Percentiles rank a stretch among this genome's conserved stretches.
Evolutionary conservation across 495 filamentous ascomycete species (phyloP).

Genomic region (Podospora australis): DNA sequence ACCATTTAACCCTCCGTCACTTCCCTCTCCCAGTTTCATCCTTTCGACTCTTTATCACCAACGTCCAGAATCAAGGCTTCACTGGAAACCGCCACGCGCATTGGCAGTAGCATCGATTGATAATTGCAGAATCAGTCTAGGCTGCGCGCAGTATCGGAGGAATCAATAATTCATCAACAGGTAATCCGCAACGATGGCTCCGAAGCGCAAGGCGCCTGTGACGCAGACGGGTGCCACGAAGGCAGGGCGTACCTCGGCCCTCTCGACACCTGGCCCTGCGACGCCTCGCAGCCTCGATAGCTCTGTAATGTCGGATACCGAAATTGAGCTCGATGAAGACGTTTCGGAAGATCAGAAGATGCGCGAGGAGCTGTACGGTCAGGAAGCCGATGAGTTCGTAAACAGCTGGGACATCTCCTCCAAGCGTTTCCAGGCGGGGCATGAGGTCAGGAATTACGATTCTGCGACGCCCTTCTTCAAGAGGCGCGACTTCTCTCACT

Average conservation of each 20-base stretch:
- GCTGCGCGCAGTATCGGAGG: too few species aligned
- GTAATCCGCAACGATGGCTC: slow-evolving; percentile 48
- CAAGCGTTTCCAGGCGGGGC: slow-evolving; percentile 32
- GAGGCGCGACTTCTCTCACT: slow-evolving; percentile 66
- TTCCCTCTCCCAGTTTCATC: neutral
- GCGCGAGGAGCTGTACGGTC: slow-evolving; percentile 50
- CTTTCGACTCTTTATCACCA: neutral
- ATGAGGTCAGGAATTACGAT: slow-evolving; percentile 29
- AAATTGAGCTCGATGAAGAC: slow-evolving; percentile 63
- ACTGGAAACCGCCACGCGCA: too few species aligned
- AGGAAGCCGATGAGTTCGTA: slow-evolving; percentile 58
- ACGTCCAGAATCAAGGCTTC: too few species aligned
- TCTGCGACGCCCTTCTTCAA: slow-evolving; percentile 43
- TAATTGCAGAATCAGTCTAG: too few species aligned
- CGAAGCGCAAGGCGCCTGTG: slow-evolving; percentile 70
- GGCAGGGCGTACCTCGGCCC: slow-evolving; percentile 53
- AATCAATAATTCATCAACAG: too few species aligned
- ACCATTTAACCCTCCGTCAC: too few species aligned
- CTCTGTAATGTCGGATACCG: slow-evolving; percentile 37
- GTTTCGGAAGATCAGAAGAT: slow-evolving; percentile 52
- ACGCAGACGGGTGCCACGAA: slow-evolving; percentile 44
- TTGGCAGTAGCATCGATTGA: too few species aligned
- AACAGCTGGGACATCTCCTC: slow-evolving; percentile 38
- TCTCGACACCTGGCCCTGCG: slow-evolving; percentile 61
- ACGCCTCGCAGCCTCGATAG: slow-evolving; percentile 60